Evolutionary conservation across 2,329 filamentous ascomycete genomes (phyloP), one percentile per base, ranked within the genome.

Genomic region (Fusarium coicis): DNA sequence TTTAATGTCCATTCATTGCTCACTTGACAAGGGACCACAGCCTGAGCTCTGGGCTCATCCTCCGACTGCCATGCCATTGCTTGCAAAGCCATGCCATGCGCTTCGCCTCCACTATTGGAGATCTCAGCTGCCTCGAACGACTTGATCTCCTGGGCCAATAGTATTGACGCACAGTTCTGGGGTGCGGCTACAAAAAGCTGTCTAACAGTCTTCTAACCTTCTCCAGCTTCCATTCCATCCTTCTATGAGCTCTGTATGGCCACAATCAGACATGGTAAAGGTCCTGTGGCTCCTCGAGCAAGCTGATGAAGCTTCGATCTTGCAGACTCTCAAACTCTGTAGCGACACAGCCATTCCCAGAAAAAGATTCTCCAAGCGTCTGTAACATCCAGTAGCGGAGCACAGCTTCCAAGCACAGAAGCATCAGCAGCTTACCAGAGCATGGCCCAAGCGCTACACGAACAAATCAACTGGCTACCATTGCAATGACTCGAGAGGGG

Each of bases 401-500:
- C 66, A 68, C 49, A 61, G 63, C 66, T 68, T 61, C 60, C 71
- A 52, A 65, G 66, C 63, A 54, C 46, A 73, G 60, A 66, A 66
- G 70, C 63, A 75, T 75, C 74, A 74, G 70, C 72, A 77, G 60
- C 74, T 73, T 66, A 53, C 59, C 52, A 66, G 50, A 49, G 58
- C 59, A 66, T 76, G 74, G 73, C 68, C 76, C 74, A 72, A 77
- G 76, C 76, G 76, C 66, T 54, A 66, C 61, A 57, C 59, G 66
- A 68, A 62, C 76, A 78, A 77, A 78, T 78, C 76, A 78, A 78
- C 76, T 78, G 73, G 76, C 68, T 76, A 73, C 74, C 72, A 77
- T 75, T 77, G 76, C 76, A 78, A 78, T 78, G 76, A 78, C 76
- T 78, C 76, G 76, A 66, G 74, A 75, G 69, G 74, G 75, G 73